Evolutionary conservation across 176 grass and related monocot species (phyloP).

Genomic region (Oryza glumipatula): DNA sequence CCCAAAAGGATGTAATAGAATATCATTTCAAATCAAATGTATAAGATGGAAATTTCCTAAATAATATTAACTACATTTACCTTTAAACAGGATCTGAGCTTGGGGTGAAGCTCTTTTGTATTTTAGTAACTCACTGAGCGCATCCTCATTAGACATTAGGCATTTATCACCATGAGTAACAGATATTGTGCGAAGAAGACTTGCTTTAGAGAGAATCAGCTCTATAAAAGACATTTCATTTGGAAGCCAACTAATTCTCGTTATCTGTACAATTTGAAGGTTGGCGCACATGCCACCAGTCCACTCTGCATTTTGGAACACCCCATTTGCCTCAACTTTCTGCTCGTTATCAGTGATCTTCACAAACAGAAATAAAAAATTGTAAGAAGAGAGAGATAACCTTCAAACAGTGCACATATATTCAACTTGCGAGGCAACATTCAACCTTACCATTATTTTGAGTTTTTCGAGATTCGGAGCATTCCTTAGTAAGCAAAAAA

Average conservation of each 20-base stretch:
- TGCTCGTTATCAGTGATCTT: not conserved
- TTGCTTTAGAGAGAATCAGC: constrained; percentile 38
- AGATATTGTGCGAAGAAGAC: constrained; percentile 15
- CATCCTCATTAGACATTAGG: constrained; percentile 3
- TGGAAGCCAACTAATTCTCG: not conserved
- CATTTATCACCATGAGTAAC: not conserved
- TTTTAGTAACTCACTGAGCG: constrained; percentile 2
- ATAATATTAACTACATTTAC: not conserved
- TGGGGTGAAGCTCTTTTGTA: constrained; percentile 33
- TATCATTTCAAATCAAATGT: not conserved
- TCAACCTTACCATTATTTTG: constrained; percentile 29
- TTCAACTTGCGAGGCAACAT: not conserved
- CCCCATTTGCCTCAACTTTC: not conserved
- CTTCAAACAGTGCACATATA: not conserved
- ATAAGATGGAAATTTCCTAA: not conserved
- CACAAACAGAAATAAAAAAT: not conserved
- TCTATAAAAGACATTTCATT: constrained; percentile 51
- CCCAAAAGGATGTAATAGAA: not conserved
- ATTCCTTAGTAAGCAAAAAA: constrained; percentile 31
- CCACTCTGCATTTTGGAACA: constrained; percentile 39
- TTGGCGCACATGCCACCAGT: constrained; percentile 41
- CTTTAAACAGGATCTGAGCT: constrained; percentile 28
- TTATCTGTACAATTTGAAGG: constrained; percentile 36
- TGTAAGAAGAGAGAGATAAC: not conserved
- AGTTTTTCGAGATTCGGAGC: constrained; percentile 32